Evolutionary conservation across 2,329 filamentous ascomycete species (phyloP), one percentile per base, ranked within the genome.

Genomic region (Phoma herbarum): DNA sequence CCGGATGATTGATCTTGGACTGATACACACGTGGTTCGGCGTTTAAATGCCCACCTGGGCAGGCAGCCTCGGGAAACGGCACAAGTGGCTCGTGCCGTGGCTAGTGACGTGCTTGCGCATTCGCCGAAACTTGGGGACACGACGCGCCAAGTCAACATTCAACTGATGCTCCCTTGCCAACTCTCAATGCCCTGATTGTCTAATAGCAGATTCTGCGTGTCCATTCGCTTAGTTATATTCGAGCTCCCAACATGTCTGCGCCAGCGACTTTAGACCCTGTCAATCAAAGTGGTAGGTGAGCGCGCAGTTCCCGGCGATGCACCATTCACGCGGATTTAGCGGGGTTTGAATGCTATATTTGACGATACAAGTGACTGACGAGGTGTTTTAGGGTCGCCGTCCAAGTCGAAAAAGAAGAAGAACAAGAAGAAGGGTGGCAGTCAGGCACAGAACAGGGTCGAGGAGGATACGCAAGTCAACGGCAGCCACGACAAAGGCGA

Each of bases 351-450:
- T 33, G 16, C 46, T 22, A 41, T 18, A 41, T 22, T 5, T 20
- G 2, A 22, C n/a, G 25, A 16, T 31, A 23, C n/a, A 26, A 6
- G 14, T 1, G 14, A 57, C 71, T 75, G 53, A 74, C 66, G 18
- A 16, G 33, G 33, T 6, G 46, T 41, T 20, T 2, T 48, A 77
- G 75, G 70, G 25, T 59, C 68, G 29, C 49, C 68, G 4, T 71
- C 73, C 14, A 78, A 77, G 55, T 76, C 71, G 33, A 76, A 76
- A 49, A 78, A 77, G 68, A 78, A 76, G 72, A 77, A 74, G 69
- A 77, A 73, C 46, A 77, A 76, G 70, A 78, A 76, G 70, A 78
- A 77, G 65, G 65, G 50, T 20, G 56, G 50, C 33, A 59, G 41
- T 35, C 50, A 59, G 33, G 63, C 50, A 48, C 65, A 60, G 41